These are phyloP conservation scores for Candida sphagnicola DNA, from an alignment of 805 yeast species.

Conservation along the genomic window DNA sequence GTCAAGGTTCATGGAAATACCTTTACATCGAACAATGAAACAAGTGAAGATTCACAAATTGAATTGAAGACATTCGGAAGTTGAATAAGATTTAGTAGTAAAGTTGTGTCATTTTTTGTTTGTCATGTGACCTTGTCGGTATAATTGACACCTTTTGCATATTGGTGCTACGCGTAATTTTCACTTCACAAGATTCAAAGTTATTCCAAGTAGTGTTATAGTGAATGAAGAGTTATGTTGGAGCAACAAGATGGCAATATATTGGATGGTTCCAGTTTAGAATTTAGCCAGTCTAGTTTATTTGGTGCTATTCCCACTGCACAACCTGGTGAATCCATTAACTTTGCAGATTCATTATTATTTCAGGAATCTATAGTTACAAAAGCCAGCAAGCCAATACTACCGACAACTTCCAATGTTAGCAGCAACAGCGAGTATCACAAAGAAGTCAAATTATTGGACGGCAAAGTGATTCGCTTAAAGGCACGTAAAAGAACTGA, in stretches of 20 bases:
- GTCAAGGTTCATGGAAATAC: slow-evolving; percentile 23
- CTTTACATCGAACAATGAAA: slow-evolving; percentile 2
- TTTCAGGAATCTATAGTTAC: background rate
- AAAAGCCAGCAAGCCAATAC: background rate
- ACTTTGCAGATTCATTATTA: background rate
- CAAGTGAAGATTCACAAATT: slow-evolving; percentile 11
- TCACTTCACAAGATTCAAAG: too few relatives aligned
- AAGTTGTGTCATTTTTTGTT: background rate
- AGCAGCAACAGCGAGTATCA: background rate
- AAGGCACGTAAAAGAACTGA: slow-evolving; percentile 8
- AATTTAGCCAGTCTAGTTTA: slow-evolving; percentile 6
- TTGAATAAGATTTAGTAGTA: slow-evolving; percentile 1
- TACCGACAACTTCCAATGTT: background rate
- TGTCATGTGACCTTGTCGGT: background rate
- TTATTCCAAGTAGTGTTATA: too few relatives aligned
- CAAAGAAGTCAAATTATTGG: slow-evolving; percentile 16
- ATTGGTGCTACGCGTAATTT: slow-evolving; percentile 1
- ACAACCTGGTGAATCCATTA: background rate
- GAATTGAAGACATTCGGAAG: slow-evolving; percentile 24
- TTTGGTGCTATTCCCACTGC: background rate
- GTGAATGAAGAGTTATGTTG: too few relatives aligned
- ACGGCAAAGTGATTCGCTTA: slow-evolving; percentile 14
- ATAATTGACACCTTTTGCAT: background rate
- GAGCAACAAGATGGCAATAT: background rate
- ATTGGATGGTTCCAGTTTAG: background rate